Percentiles rank a stretch among this genome's conserved stretches.
Evolutionary conservation across 306 rosid species (phyloP).

Genomic region (Acmispon strigosus): DNA sequence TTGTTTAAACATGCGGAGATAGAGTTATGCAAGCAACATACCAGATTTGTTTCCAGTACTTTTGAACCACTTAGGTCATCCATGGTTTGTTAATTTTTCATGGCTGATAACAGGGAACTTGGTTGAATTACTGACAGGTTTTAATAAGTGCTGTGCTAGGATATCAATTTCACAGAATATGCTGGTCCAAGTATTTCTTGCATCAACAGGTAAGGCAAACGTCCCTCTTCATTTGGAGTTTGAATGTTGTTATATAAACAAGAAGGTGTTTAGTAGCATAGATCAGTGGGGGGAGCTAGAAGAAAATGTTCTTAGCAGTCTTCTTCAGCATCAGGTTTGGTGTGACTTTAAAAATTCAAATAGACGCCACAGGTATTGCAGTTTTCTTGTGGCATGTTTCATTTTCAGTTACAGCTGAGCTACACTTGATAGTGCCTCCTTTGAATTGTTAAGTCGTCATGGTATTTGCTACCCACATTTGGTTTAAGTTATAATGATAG

Average conservation of each 20-base stretch:
- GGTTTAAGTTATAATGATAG: not conserved
- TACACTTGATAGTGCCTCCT: not conserved
- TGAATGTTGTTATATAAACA: not conserved
- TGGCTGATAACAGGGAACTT: not conserved
- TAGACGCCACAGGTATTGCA: not conserved
- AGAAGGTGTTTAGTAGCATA: not conserved
- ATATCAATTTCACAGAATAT: not conserved
- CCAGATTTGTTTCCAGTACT: not conserved
- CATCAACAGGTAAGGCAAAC: not conserved
- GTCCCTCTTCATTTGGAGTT: not conserved
- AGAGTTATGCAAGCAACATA: not conserved
- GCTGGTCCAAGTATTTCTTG: not conserved
- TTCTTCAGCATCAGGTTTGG: not conserved
- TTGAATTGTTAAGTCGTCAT: not conserved
- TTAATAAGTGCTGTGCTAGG: not conserved
- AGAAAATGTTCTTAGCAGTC: not conserved
- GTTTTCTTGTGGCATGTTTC: not conserved
- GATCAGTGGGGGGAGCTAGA: not conserved
- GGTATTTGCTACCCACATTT: not conserved
- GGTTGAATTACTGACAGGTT: not conserved
- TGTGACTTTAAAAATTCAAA: conserved; percentile 1
- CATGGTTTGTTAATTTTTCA: not conserved
- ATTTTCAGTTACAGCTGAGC: not conserved
- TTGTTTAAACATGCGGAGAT: not conserved
- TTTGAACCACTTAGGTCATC: not conserved